Percentiles rank a stretch among this genome's conserved stretches.
Evolutionary conservation across 2,329 filamentous ascomycete genomes (phyloP).

Genomic region (Seiridium cupressi): DNA sequence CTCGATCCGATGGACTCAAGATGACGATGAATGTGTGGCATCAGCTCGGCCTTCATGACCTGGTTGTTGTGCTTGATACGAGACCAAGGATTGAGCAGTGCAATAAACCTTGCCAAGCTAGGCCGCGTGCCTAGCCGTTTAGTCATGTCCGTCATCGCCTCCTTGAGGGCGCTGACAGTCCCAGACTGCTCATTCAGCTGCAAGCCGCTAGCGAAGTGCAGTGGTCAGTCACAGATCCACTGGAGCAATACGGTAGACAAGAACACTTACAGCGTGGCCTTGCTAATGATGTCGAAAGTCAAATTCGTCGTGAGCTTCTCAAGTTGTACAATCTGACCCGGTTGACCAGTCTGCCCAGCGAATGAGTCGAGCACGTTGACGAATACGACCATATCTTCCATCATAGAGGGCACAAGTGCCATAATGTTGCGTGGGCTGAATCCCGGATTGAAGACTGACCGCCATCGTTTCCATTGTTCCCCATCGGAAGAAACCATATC

Average conservation of each 20-base stretch:
- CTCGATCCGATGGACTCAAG: background rate
- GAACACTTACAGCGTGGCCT: conserved; percentile 29
- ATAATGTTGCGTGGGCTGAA: conserved; percentile 35
- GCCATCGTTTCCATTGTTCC: conserved; percentile 17
- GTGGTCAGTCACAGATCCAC: background rate
- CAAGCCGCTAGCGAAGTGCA: background rate
- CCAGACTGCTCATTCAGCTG: background rate
- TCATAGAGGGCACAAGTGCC: conserved; percentile 31
- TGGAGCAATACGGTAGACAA: background rate
- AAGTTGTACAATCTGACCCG: conserved; percentile 30
- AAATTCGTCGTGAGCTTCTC: conserved; percentile 34
- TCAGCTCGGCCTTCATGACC: background rate
- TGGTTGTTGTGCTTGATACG: background rate
- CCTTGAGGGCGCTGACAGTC: background rate
- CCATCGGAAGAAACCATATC: conserved; percentile 25
- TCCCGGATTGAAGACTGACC: conserved; percentile 31
- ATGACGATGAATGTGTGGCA: background rate
- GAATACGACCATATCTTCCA: conserved; percentile 36
- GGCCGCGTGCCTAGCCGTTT: background rate
- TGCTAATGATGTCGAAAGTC: conserved; percentile 38
- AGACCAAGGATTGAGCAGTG: background rate
- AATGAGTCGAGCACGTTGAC: conserved; percentile 22
- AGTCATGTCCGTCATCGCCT: background rate
- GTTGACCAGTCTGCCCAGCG: conserved; percentile 24
- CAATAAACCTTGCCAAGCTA: background rate